These are phyloP conservation scores for Sphagnum magellanicum DNA, from an alignment of 228 moss, liverwort and hornwort species.

Conservation along the genomic window DNA sequence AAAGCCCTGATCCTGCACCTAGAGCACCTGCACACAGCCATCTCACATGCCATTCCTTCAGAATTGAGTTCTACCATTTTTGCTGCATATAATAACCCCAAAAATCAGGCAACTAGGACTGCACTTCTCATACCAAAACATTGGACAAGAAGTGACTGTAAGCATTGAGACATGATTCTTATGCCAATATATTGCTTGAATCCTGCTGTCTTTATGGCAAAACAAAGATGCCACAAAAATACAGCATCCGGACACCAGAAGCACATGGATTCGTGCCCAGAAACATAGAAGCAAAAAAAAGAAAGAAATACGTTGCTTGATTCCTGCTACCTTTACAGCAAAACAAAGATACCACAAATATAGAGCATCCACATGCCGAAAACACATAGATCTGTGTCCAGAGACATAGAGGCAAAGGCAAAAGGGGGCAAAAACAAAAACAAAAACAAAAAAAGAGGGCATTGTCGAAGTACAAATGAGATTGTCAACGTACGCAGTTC, in stretches of 20 bases:
- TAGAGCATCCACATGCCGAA: not conserved
- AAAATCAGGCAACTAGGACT: not conserved
- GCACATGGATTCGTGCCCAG: not conserved
- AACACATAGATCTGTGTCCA: not conserved
- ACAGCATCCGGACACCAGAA: too few species aligned
- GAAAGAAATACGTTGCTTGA: not conserved
- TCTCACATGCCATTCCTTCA: conserved; percentile 5
- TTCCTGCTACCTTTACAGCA: too few species aligned
- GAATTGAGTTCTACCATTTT: not conserved
- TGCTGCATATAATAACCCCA: not conserved
- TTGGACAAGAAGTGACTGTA: not conserved
- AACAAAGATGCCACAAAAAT: not conserved
- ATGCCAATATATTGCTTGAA: not conserved
- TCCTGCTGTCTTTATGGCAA: not conserved
- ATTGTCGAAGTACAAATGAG: too few species aligned
- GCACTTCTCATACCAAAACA: not conserved
- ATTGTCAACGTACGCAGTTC: too few species aligned
- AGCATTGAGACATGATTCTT: not conserved
- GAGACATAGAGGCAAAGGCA: not conserved
- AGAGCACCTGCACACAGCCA: conserved; percentile 35
- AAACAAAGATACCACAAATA: too few species aligned
- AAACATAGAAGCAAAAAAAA: not conserved
- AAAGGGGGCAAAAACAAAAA: not conserved
- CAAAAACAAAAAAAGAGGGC: too few species aligned
- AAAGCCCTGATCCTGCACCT: conserved; percentile 56